Evolutionary conservation across 2,329 filamentous ascomycete species (phyloP).

Genomic region (Calonectria multiphialidica): DNA sequence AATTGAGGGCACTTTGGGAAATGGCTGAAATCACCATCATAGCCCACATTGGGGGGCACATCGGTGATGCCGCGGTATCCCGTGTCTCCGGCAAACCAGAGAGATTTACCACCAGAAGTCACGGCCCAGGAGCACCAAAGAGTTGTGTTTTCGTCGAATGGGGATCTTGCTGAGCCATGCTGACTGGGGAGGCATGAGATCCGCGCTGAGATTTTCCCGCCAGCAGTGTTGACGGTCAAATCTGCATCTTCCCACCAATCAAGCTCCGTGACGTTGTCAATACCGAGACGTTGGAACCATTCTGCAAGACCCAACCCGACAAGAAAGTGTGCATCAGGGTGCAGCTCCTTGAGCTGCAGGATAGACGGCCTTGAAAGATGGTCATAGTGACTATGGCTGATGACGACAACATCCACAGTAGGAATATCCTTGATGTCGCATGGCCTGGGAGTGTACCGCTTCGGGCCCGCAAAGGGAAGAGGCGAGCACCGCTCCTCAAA

Average conservation of each 20-base stretch:
- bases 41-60: not conserved
- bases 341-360: not conserved
- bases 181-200: not conserved
- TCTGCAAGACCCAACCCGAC: not conserved
- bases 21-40: not conserved
- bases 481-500: not conserved
- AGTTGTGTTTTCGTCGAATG: not conserved
- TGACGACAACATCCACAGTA: not conserved
- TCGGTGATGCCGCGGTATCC: not conserved
- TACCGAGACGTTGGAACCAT: not conserved
- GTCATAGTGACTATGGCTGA: conserved; percentile 1
- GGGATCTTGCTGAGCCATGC: not conserved
- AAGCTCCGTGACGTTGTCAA: not conserved
- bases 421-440: not conserved
- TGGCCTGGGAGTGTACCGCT: not conserved
- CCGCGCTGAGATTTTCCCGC: not conserved
- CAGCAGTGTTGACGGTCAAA: not conserved
- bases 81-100: not conserved
- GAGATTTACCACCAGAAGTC: not conserved
- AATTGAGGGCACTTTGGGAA: not conserved
- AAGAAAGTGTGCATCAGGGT: not conserved
- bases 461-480: not conserved
- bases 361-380: not conserved
- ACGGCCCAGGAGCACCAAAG: not conserved
- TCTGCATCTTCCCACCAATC: conserved; percentile 6